A percentile compares a stretch with the other conserved stretches of the same genome.
Evolutionary conservation across 768 basidiomycete genomes (phyloP).

Genomic region (Calocera cornea): DNA sequence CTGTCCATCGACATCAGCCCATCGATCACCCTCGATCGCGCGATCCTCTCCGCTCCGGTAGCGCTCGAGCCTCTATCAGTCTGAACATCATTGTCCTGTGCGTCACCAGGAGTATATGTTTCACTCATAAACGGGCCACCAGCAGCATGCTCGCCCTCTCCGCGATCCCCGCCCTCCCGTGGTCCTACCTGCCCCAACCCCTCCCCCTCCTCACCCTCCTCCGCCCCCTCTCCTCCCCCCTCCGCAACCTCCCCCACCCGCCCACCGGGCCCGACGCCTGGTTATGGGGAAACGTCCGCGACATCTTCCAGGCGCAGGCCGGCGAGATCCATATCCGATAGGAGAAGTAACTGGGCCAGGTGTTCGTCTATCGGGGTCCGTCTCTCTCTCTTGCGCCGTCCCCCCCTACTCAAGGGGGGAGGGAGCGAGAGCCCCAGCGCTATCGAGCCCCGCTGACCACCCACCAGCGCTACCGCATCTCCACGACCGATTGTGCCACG

Average conservation of each 20-base stretch:
- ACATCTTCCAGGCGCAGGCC: neutral
- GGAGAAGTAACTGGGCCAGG: neutral
- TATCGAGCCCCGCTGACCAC: no score
- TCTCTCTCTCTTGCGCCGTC: neutral
- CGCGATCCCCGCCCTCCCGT: no score
- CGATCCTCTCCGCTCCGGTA: no score
- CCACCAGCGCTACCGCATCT: slow-evolving; percentile 33
- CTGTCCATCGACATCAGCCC: no score
- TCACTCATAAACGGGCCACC: no score
- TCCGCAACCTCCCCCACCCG: neutral
- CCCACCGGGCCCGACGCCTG: neutral
- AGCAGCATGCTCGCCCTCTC: no score
- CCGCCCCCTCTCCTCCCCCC: neutral
- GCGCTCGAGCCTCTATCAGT: no score
- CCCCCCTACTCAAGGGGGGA: no score
- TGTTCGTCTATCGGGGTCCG: neutral
- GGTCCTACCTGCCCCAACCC: neutral
- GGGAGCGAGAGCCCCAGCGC: no score
- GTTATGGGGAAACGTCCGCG: neutral
- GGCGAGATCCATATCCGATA: neutral
- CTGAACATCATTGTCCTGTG: no score
- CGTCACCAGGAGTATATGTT: no score
- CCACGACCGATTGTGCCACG: slow-evolving; percentile 80
- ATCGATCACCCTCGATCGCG: no score
- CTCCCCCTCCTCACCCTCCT: neutral